Conservation (phyloP, 805 yeast species). For the Candida saitoana region DNA sequence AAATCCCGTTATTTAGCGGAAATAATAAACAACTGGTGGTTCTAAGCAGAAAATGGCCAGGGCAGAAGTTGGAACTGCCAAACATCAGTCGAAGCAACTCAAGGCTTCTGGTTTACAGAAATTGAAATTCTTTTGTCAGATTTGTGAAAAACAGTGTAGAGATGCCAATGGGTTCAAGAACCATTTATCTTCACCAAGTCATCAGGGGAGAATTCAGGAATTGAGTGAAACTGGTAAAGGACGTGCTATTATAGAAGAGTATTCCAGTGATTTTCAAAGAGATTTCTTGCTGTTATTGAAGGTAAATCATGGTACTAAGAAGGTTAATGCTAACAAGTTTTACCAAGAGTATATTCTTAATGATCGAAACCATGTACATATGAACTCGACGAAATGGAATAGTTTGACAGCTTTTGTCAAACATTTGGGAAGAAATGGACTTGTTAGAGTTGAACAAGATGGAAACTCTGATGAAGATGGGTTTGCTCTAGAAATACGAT, state of each 20-base stretch:
- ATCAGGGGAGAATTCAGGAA: conserved; percentile 49
- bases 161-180: conserved; percentile 95
- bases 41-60: conserved; percentile 14
- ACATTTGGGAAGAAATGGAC: conserved; percentile 53
- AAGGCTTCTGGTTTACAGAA: conserved; percentile 83
- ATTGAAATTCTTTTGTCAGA: conserved; percentile 82
- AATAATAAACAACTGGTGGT: not conserved
- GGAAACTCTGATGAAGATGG: conserved; percentile 28
- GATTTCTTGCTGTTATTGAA: conserved; percentile 64
- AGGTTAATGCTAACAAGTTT: conserved; percentile 74
- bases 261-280: conserved; percentile 52
- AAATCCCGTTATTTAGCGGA: not conserved
- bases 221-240: conserved; percentile 38
- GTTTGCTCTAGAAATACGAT: conserved; percentile 30
- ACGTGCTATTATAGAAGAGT: conserved; percentile 51
- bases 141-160: conserved; percentile 89
- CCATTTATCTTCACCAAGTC: conserved; percentile 81
- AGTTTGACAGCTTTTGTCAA: conserved; percentile 66
- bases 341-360: conserved; percentile 81
- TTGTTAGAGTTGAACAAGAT: conserved; percentile 45
- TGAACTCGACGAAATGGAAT: conserved; percentile 84
- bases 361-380: conserved; percentile 80
- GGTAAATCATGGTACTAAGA: conserved; percentile 75
- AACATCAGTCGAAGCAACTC: conserved; percentile 68
- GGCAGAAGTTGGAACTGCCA: conserved; percentile 48